Percentiles rank a stretch among this genome's conserved stretches.
Conservation (phyloP, 371 early-diverging fungal genomes). For the Zychaea mexicana region DNA sequence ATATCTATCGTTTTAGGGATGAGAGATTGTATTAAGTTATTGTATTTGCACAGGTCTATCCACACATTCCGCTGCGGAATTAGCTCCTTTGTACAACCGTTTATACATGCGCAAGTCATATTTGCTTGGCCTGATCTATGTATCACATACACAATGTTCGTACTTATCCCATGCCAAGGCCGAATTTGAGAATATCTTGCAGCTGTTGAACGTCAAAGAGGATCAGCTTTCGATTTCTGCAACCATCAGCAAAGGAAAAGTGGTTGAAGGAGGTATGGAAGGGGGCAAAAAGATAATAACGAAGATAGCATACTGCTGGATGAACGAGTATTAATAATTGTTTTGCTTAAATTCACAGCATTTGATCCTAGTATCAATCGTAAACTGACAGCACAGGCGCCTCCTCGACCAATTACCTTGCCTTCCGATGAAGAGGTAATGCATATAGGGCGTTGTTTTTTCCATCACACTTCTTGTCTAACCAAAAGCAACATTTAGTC, state of each 20-base stretch:
- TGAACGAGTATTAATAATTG: not conserved
- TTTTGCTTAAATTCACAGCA: conserved; percentile 20
- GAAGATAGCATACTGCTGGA: not conserved
- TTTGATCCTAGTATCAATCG: conserved; percentile 74
- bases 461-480: not conserved
- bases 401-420: conserved; percentile 69
- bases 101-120: conserved; percentile 33
- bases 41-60: not conserved
- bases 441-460: not conserved
- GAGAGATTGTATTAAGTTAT: too few relatives aligned
- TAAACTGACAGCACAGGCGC: conserved; percentile 69
- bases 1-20: too few relatives aligned
- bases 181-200: conserved; percentile 22
- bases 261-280: conserved; percentile 29
- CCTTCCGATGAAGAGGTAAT: conserved; percentile 48
- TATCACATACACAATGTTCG: conserved; percentile 32
- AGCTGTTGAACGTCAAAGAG: conserved; percentile 7
- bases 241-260: conserved; percentile 22
- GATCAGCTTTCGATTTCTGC: conserved; percentile 6
- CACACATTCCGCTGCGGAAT: not conserved
- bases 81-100: conserved; percentile 24
- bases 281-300: not conserved
- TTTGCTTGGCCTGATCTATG: conserved; percentile 31
- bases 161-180: conserved; percentile 31
- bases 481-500: conserved; percentile 11